Base-by-base conservation (phyloP, 1,284 basidiomycete species). In the Puccinia sorghi region DNA sequence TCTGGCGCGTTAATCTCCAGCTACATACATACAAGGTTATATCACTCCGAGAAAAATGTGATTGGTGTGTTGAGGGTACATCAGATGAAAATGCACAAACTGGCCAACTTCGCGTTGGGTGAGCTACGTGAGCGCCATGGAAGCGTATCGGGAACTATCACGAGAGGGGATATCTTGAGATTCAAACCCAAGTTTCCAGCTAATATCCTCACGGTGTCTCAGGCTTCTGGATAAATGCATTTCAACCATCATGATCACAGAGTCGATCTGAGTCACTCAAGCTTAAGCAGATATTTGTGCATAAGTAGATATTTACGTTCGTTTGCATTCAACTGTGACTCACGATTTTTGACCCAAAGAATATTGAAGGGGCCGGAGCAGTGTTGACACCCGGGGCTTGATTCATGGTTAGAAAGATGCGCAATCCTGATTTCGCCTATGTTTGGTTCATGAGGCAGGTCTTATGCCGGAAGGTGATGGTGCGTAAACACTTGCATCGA, bases 1-100 rank as follows among this genome's bases (percentile, higher is more conserved):
- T 61, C 57, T 61, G 57, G 32, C 15, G 27, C 37, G 32, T 61
- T 32, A 39, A 39, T 61, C 56, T 61, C 32, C 56, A 15, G 22
- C 5, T 8, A 12, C 20, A 52, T 25, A 61, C n/a, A 61, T 39
- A 61, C 57, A 61, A 61, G 37, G 57, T 61, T 61, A 39, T 61
- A 61, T 61, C 57, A 61, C 32, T 39, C 32, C 57, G 57, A 61
- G 57, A 61, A 39, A 61, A 37, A 61, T 39, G 57, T 61, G 32
- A 32, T 32, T 59, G 48, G 48, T 15, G 17, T 50, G 17, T 39
- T 61, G 15, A 22, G 8, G 25, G 57, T 61, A 32, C 57, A 61
- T 61, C 13, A 61, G 32, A 39, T 8, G 15, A 61, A 32, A 37
- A 39, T 37, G 57, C 32, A 20, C 57, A 39, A 8, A 32, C 32